These are phyloP conservation scores for Aspergillus taichungensis DNA, from an alignment of 495 filamentous ascomycete genomes.

Conservation along the genomic window DNA sequence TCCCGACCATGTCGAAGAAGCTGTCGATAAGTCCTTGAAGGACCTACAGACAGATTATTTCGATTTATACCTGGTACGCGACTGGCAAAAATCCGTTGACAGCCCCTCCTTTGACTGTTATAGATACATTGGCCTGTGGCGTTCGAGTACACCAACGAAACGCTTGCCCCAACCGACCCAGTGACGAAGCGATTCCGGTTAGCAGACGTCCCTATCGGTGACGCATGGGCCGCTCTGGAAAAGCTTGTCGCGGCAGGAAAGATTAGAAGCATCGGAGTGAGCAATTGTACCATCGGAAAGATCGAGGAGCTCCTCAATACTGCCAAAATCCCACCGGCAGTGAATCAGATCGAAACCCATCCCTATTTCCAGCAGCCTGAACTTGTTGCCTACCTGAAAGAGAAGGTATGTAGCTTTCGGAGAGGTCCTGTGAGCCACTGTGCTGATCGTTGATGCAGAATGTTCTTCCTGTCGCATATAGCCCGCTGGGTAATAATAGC, in stretches of 20 bases:
- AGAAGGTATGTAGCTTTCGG: constrained; percentile 11
- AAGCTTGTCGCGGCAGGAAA: constrained; percentile 56
- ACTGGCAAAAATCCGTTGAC: neutral
- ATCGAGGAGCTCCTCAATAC: constrained; percentile 57
- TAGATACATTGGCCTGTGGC: constrained; percentile 35
- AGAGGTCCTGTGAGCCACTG: too few relatives aligned
- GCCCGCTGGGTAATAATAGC: constrained; percentile 47
- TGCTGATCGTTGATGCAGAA: constrained; percentile 14
- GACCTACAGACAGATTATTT: constrained; percentile 38
- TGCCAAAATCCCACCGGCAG: constrained; percentile 52
- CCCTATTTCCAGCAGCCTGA: constrained; percentile 67
- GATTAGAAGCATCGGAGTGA: constrained; percentile 70
- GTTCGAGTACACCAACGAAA: constrained; percentile 58
- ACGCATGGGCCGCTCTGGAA: constrained; percentile 67
- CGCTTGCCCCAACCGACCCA: constrained; percentile 25
- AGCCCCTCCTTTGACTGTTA: neutral
- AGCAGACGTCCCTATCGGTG: constrained; percentile 23
- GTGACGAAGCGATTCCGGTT: constrained; percentile 27
- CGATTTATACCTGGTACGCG: constrained; percentile 39
- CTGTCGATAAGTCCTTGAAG: constrained; percentile 32
- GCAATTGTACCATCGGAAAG: constrained; percentile 61
- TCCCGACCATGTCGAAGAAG: constrained; percentile 30
- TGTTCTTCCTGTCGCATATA: constrained; percentile 45
- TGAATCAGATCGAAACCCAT: constrained; percentile 85
- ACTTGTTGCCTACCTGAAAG: constrained; percentile 37